A percentile compares a stretch with the other conserved stretches of the same genome.
Conservation (phyloP, 305 asterid genomes). For the Ilex paraguariensis region DNA sequence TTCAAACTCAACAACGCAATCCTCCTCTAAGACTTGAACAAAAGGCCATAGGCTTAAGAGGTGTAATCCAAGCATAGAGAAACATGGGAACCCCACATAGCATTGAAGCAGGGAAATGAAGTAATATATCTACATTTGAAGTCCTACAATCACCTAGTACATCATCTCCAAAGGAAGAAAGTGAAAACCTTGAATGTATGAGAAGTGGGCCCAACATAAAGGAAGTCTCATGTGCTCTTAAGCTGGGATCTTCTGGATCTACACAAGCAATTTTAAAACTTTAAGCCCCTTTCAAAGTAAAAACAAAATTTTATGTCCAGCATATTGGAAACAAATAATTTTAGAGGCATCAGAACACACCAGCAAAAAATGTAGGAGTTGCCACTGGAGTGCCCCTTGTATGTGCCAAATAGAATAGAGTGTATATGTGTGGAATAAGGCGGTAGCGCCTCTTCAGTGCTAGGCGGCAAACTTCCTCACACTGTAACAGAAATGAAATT, state of each 20-base stretch:
- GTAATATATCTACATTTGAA: neutral
- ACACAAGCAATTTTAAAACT: constrained; percentile 17
- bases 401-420: constrained; percentile 86
- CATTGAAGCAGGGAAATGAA: no score
- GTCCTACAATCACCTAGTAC: constrained; percentile 2
- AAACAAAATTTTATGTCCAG: neutral
- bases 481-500: constrained; percentile 30
- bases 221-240: constrained; percentile 71
- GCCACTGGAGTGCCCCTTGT: constrained; percentile 80
- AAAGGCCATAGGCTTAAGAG: no score
- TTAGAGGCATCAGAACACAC: constrained; percentile 29
- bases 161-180: constrained; percentile 10
- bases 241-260: constrained; percentile 75
- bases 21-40: no score
- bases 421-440: constrained; percentile 82
- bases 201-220: constrained; percentile 95
- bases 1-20: no score
- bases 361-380: constrained; percentile 78
- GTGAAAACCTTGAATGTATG: constrained; percentile 64
- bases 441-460: constrained; percentile 90
- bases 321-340: constrained; percentile 9
- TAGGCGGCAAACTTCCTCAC: constrained; percentile 95
- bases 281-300: no score
- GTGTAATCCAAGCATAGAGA: no score
- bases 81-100: no score